A percentile compares a stretch with the other conserved stretches of the same genome.
These are phyloP conservation scores for Calonectria ilicicola DNA, from an alignment of 2,329 filamentous ascomycete genomes.

Conservation along the genomic window DNA sequence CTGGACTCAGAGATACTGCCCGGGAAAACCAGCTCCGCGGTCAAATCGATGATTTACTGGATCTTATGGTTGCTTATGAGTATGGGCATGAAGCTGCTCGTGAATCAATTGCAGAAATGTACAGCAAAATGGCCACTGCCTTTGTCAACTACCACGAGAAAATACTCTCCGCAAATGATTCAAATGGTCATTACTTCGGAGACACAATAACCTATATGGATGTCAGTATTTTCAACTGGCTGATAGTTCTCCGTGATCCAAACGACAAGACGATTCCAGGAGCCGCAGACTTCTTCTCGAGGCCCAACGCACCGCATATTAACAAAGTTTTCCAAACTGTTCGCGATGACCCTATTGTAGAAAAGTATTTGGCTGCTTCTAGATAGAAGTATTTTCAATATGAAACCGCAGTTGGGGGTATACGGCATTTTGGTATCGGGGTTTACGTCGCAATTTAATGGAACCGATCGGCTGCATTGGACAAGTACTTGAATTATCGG, in stretches of 20 bases:
- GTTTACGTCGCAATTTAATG: too few relatives aligned
- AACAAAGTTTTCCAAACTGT: background rate
- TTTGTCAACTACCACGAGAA: background rate
- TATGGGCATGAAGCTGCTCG: background rate
- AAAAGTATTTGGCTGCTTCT: background rate
- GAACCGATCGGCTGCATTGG: too few relatives aligned
- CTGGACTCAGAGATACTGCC: background rate
- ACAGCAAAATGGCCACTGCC: background rate
- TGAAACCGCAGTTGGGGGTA: background rate
- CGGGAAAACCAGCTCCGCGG: background rate
- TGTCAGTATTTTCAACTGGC: background rate
- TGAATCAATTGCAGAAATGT: background rate
- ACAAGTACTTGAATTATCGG: too few relatives aligned
- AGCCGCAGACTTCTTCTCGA: background rate
- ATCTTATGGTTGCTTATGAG: background rate
- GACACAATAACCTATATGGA: background rate
- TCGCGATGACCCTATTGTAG: background rate
- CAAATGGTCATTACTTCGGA: background rate
- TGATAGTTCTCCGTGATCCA: background rate
- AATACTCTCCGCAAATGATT: background rate
- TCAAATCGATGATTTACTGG: background rate
- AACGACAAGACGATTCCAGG: background rate
- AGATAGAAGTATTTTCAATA: background rate
- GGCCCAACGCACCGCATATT: background rate
- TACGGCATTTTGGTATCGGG: background rate